phyloP scores from a whole-genome alignment of 2,329 filamentous ascomycete species.

The Tolypocladium ophioglossoides region DNA sequence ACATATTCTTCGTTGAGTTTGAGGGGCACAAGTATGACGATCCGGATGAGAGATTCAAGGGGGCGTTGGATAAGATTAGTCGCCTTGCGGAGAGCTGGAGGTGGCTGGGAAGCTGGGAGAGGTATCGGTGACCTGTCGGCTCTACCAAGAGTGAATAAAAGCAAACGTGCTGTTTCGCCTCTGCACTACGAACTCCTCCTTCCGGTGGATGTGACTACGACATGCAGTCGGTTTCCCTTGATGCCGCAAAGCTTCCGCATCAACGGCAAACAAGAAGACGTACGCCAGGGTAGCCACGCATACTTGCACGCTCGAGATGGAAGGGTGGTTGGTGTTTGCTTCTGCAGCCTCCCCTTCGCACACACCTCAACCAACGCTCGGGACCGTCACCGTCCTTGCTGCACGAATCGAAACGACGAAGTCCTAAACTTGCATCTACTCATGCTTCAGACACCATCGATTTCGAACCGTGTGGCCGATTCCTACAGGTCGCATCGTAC shows the following conservation, averaged over 20 bases:
- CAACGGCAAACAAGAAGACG: too few species aligned
- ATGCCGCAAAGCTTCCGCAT: too few species aligned
- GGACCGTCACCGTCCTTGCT: neutral
- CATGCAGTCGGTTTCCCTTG: neutral
- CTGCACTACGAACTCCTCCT: neutral
- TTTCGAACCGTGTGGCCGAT: neutral
- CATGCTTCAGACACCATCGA: too few species aligned
- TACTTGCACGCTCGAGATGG: too few species aligned
- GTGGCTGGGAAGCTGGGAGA: slow-evolving; percentile 61
- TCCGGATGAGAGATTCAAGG: slow-evolving; percentile 45
- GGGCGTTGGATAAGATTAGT: slow-evolving; percentile 47
- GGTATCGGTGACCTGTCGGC: slow-evolving; percentile 15
- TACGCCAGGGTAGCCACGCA: too few species aligned
- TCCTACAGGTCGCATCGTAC: neutral
- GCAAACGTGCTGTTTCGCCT: neutral
- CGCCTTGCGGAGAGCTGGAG: slow-evolving; percentile 50
- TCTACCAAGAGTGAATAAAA: neutral
- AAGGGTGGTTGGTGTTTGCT: too few species aligned
- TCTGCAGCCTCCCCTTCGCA: neutral
- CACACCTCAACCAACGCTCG: neutral
- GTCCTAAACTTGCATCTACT: too few species aligned
- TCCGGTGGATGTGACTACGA: neutral
- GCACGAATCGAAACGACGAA: neutral
- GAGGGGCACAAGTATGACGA: slow-evolving; percentile 47
- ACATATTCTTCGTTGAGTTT: slow-evolving; percentile 92